Conservation (phyloP, 345 rosid species). For the Eucalyptus polybractea region DNA sequence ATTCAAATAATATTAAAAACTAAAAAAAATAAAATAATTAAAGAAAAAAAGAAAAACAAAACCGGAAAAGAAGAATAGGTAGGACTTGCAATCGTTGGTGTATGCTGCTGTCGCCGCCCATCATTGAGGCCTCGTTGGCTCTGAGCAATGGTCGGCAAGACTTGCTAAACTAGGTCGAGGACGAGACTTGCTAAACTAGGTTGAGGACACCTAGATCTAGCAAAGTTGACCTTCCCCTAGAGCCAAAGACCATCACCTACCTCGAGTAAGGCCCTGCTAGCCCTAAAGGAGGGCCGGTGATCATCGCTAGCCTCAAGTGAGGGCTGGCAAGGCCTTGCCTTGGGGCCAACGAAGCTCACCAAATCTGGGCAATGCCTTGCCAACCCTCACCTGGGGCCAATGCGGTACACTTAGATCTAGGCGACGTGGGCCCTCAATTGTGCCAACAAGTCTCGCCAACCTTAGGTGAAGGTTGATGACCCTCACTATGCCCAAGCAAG, state of each 20-base stretch:
- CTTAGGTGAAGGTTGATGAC: fast-evolving
- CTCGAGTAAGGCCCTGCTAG: fast-evolving
- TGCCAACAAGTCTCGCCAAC: fast-evolving
- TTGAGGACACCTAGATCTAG: fast-evolving
- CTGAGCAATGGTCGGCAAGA: fast-evolving
- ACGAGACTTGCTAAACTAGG: fast-evolving
- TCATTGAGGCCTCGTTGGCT: fast-evolving
- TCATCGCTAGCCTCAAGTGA: fast-evolving
- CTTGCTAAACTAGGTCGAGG: too few species aligned
- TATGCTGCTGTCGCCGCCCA: too few species aligned
- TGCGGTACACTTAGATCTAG: fast-evolving
- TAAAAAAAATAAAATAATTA: too few species aligned
- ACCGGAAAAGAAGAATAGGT: fast-evolving
- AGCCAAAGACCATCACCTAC: fast-evolving
- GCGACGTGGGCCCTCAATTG: fast-evolving
- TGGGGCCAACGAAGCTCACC: fast-evolving
- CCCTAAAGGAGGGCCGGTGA: fast-evolving
- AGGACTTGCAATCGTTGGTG: too few species aligned
- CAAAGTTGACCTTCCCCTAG: fast-evolving
- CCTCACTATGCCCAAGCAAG: fast-evolving
- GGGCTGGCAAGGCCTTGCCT: fast-evolving
- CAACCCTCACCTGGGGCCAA: fast-evolving
- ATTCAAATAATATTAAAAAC: too few species aligned
- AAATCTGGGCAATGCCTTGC: fast-evolving
- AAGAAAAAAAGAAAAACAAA: too few species aligned